Base-by-base conservation (phyloP, 305 asterid genomes). In the Euphrasia arctica region DNA sequence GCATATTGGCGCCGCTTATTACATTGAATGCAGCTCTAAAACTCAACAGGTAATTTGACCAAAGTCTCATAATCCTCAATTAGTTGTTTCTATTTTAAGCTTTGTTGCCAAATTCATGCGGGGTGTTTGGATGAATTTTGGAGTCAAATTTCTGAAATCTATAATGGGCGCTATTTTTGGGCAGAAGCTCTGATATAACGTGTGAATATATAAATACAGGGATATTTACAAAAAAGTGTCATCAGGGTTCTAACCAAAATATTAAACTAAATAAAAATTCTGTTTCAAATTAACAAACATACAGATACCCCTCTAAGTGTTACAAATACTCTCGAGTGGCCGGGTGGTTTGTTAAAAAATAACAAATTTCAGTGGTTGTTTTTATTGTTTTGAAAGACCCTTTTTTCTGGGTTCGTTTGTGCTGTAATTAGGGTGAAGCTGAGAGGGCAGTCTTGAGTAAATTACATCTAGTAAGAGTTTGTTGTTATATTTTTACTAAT, bases 11-110 rank as follows among this genome's bases (percentile, higher is more conserved):
- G 97, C 97, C 2, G 68, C 91, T 36, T 82, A 81, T 71, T 90
- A 90, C 71, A 81, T 90, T 10, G 98, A 91, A 65, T 91, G 98
- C 79, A 91, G 98, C 79, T 86, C 98, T 43, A 91, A 91, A 78
- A 88, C 98, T 75, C 98, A 91, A 72, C 98, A 90, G 97, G 97
- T 90, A 60, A 45, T 55, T 54, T 1, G 13, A 0, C 51, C 25
- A 25, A 41, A 7, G 47, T 54, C 9, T 48, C 58, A 32, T 55
- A 3, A 13, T 45, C 18, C 31, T 58, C 29, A 49, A 22, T 58
- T 28, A 42, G 6, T 36, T n/a, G 45, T 36, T 41, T 54, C 34
- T 54, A 32, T 22, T 10, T 9, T 63, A 9, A 15, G 32, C 54
- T 51, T 31, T 39, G 2, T 9, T 3, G 54, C 4, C 5, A 25